Percentiles rank a stretch among this genome's conserved stretches.
phyloP scores from a whole-genome alignment of 306 rosid species.

The Begonia loranthoides region DNA sequence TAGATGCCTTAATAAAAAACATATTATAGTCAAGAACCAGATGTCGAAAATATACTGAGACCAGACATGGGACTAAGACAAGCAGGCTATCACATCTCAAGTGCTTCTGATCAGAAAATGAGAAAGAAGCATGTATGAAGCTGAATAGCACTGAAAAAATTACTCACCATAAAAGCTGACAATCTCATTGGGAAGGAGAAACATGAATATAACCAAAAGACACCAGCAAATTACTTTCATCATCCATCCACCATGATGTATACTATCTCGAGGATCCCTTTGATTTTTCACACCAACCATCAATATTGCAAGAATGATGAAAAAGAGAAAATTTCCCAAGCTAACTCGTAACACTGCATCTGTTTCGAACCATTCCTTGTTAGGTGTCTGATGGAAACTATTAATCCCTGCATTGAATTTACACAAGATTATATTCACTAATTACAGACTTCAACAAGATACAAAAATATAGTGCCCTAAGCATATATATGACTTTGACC shows the following conservation, averaged over 20 bases:
- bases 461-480: no score
- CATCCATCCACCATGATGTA: conserved; percentile 99
- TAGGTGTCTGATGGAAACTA: conserved; percentile 67
- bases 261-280: conserved; percentile 87
- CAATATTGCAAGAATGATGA: conserved; percentile 60
- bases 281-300: conserved; percentile 91
- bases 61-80: no score
- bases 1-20: no score
- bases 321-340: conserved; percentile 92
- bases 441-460: no score
- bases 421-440: no score
- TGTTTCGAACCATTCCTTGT: conserved; percentile 94
- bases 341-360: conserved; percentile 98
- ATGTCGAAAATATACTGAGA: no score
- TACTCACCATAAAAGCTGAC: conserved; percentile 67
- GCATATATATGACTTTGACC: no score
- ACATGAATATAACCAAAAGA: conserved; percentile 63
- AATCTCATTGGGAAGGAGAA: conserved; percentile 83
- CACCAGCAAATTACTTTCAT: conserved; percentile 82
- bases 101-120: no score
- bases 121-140: no score
- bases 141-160: no score
- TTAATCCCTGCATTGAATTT: conserved; percentile 58
- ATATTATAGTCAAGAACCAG: no score
- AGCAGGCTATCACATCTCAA: no score